Base-by-base conservation (phyloP, 306 rosid species). In the Cicer chorassanicum region DNA sequence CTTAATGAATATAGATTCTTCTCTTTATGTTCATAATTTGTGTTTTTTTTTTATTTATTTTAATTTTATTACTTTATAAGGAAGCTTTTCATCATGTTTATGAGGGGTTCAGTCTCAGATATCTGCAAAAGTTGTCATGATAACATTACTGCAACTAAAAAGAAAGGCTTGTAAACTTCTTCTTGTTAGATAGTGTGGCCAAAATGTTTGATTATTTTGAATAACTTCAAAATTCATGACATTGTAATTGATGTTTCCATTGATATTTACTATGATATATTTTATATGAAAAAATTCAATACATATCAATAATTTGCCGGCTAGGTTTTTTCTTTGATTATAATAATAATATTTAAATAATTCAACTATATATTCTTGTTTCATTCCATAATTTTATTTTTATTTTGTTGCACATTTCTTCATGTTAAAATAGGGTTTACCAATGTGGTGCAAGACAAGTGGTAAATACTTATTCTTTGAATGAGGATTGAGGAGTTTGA, bases 101-200 rank as follows among this genome's bases (percentile, higher is more conserved):
- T n/a, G n/a, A n/a, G n/a, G n/a, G n/a, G 61, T 64, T 54, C 73
- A 55, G 69, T 6, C 12, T 40, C 39, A 67, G 51, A 67, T 66
- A 49, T 65, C 50, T 76, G 80, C 77, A 66, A 64, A n/a, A 67
- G 66, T 60, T 63, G 78, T 71, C 75, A 60, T 39, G 29, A 71
- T 53, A 72, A 72, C 74, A 72, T 53, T 65, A 40, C 70, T 54
- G 69, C 39, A 64, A 79, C 75, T 65, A 65, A 69, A 78, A 62
- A 70, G 63, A 67, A 72, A 56, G 75, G 73, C 66, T 83, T 83
- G 81, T 64, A 79, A 74, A 64, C 76, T 83, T 78, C 65, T 46
- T 76, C 49, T 76, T 70, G 11, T 50, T 77, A 77, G 74, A 76
- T 77, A 82, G 72, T 48, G 24, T 60, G 73, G 55, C 77, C 77